These are phyloP conservation scores for Leccinum longicurvipes DNA, from an alignment of 768 basidiomycete genomes.

Conservation along the genomic window DNA sequence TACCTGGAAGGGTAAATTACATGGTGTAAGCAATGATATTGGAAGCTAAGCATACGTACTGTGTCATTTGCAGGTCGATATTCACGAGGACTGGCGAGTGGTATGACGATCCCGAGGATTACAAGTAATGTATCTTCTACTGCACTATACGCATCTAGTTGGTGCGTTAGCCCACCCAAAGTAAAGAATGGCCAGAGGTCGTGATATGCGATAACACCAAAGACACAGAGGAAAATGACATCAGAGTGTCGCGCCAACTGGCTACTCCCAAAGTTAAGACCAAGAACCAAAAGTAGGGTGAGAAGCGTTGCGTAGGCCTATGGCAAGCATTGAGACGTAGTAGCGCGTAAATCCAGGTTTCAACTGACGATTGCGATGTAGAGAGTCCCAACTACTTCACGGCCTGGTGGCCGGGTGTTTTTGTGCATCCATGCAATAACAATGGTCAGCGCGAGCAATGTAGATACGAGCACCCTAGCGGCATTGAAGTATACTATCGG, in stretches of 20 bases:
- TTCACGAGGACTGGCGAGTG: slow-evolving; percentile 3
- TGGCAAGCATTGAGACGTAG: background rate
- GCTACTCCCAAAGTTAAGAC: background rate
- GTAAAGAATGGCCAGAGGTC: slow-evolving; percentile 11
- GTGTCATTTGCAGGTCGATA: background rate
- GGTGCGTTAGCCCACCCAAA: background rate
- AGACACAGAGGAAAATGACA: slow-evolving; percentile 1
- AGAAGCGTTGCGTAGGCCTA: slow-evolving; percentile 8
- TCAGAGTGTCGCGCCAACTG: slow-evolving; percentile 16
- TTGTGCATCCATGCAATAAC: background rate
- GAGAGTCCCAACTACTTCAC: background rate
- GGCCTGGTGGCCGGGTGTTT: background rate
- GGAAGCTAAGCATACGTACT: background rate
- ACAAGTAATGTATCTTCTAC: background rate
- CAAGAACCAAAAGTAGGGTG: background rate
- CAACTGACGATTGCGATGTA: slow-evolving; percentile 4
- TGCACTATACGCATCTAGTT: background rate
- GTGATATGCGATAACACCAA: background rate
- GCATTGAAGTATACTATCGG: background rate
- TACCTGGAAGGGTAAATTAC: slow-evolving; percentile 7
- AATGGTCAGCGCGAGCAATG: background rate
- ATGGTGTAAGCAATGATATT: background rate
- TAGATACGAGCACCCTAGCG: background rate
- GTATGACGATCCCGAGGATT: slow-evolving; percentile 7
- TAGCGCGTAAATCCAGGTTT: background rate